phyloP scores from a whole-genome alignment of 345 rosid species.

The Acer yangbiense region DNA sequence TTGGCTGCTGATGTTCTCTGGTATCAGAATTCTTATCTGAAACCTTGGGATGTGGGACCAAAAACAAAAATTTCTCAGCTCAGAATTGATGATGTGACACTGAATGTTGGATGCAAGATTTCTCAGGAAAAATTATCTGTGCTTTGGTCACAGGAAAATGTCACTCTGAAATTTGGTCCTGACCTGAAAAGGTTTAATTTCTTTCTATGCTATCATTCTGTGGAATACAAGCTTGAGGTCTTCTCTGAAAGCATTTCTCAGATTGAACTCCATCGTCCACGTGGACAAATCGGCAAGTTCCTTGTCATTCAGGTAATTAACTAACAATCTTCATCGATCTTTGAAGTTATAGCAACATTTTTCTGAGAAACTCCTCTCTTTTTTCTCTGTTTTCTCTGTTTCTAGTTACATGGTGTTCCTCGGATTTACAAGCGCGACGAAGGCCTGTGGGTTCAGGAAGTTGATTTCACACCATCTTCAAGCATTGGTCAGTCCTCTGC shows the following conservation, averaged over 20 bases:
- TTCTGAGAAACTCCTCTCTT: not conserved
- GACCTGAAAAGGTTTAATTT: slow-evolving; percentile 32
- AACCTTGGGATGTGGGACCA: slow-evolving; percentile 26
- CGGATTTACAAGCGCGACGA: slow-evolving; percentile 30
- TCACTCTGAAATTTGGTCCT: slow-evolving; percentile 31
- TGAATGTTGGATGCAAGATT: slow-evolving; percentile 45
- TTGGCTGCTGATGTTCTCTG: slow-evolving; percentile 6
- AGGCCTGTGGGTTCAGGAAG: slow-evolving; percentile 39
- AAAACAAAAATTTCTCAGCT: slow-evolving; percentile 23
- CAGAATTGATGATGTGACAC: slow-evolving; percentile 17
- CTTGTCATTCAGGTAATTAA: slow-evolving; percentile 45
- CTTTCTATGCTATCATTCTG: slow-evolving; percentile 11
- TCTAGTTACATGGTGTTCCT: slow-evolving; percentile 49
- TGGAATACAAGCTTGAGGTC: slow-evolving; percentile 44
- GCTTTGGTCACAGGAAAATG: slow-evolving; percentile 35
- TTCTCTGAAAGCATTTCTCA: slow-evolving; percentile 49
- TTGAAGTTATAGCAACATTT: not conserved
- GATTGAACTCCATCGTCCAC: slow-evolving; percentile 26
- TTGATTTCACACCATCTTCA: slow-evolving; percentile 43
- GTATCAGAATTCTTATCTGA: slow-evolving; percentile 26
- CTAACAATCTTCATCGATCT: not conserved
- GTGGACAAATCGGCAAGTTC: slow-evolving; percentile 20
- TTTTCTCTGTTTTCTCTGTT: not conserved
- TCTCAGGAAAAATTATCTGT: slow-evolving; percentile 29
- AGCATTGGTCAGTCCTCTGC: slow-evolving; percentile 50